phyloP scores from a whole-genome alignment of 306 rosid species.

The Quercus bicolor region DNA sequence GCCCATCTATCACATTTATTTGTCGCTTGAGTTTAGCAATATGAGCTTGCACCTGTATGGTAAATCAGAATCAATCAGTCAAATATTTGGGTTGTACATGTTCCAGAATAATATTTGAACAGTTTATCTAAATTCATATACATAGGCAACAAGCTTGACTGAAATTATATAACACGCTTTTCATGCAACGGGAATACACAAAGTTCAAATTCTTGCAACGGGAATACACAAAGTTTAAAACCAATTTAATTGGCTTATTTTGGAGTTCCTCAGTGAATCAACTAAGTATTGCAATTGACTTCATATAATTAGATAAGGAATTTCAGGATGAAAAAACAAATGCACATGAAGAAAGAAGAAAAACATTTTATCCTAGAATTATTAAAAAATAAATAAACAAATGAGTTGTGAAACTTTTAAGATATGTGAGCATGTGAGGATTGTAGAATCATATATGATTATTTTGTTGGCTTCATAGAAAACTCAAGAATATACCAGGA shows the following conservation, averaged over 20 bases:
- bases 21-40: slow-evolving; percentile 61
- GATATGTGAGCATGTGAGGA: too few relatives aligned
- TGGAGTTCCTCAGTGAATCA: too few relatives aligned
- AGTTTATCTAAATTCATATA: not conserved
- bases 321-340: too few relatives aligned
- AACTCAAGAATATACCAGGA: too few relatives aligned
- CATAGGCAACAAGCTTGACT: not conserved
- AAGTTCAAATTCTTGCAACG: not conserved
- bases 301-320: too few relatives aligned
- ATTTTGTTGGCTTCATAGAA: too few relatives aligned
- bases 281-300: too few relatives aligned
- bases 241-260: not conserved
- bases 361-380: too few relatives aligned
- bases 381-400: too few relatives aligned
- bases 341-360: too few relatives aligned
- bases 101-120: not conserved
- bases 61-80: slow-evolving; percentile 12
- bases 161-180: not conserved
- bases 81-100: slow-evolving; percentile 3
- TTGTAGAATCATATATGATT: too few relatives aligned
- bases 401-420: too few relatives aligned
- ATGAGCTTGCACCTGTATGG: slow-evolving; percentile 63
- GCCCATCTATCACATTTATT: slow-evolving; percentile 52
- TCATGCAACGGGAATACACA: not conserved
- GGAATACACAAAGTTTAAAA: not conserved